phyloP scores from a whole-genome alignment of 2,329 filamentous ascomycete genomes.

The Madurella fahalii region DNA sequence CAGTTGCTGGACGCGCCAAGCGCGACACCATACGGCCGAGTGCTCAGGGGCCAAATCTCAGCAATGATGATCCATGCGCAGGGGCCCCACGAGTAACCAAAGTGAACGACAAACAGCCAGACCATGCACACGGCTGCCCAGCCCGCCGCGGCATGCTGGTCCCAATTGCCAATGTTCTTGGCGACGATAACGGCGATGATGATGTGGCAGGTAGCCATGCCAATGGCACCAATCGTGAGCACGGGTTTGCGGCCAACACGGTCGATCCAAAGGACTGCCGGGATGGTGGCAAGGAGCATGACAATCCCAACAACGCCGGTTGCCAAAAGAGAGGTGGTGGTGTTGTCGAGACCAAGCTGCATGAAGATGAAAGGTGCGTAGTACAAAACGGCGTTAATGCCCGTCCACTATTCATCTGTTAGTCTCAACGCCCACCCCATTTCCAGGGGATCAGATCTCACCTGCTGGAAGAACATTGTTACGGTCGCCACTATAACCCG shows the following conservation, averaged over 20 bases:
- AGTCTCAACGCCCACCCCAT: constrained; percentile 20
- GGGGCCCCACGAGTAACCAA: constrained; percentile 72
- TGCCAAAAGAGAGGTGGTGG: constrained; percentile 55
- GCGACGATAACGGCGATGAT: constrained; percentile 68
- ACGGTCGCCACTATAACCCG: constrained; percentile 60
- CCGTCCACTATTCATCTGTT: constrained; percentile 37
- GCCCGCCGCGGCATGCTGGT: constrained; percentile 54
- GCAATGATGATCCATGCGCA: constrained; percentile 71
- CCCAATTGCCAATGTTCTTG: constrained; percentile 57
- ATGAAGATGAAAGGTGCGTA: constrained; percentile 68
- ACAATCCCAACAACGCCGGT: constrained; percentile 69
- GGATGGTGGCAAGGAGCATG: constrained; percentile 65
- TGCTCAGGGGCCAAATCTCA: constrained; percentile 70
- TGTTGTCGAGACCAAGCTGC: constrained; percentile 55
- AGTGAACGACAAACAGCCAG: constrained; percentile 71
- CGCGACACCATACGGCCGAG: constrained; percentile 66
- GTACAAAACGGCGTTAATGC: constrained; percentile 60
- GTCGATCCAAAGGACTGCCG: constrained; percentile 63
- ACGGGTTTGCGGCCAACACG: constrained; percentile 60
- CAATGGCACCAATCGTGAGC: constrained; percentile 60
- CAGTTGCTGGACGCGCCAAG: constrained; percentile 64
- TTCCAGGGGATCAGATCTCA: constrained; percentile 33
- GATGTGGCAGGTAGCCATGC: constrained; percentile 67
- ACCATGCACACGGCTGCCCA: constrained; percentile 67
- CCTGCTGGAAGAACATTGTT: constrained; percentile 58